Evolutionary conservation across 805 yeast species (phyloP).

Genomic region (Nakazawaea siamensis): DNA sequence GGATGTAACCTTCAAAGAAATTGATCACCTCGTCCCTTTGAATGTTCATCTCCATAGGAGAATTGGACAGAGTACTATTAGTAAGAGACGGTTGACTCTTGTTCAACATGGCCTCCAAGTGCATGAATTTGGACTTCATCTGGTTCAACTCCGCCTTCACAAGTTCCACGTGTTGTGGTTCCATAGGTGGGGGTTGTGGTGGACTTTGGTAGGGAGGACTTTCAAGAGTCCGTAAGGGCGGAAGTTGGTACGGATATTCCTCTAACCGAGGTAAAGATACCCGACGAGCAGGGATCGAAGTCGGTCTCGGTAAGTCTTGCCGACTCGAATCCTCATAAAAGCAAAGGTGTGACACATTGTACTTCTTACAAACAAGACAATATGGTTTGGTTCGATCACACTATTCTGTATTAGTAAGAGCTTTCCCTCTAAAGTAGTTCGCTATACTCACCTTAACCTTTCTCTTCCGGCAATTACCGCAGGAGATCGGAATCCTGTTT

Average conservation of each 20-base stretch:
- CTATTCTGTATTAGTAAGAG: constrained; percentile 22
- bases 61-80: neutral
- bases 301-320: too few relatives aligned
- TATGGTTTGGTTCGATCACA: constrained; percentile 27
- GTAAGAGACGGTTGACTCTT: constrained; percentile 13
- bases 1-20: constrained; percentile 32
- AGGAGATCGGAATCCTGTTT: constrained; percentile 30
- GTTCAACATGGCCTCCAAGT: constrained; percentile 34
- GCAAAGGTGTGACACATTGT: constrained; percentile 21
- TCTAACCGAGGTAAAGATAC: too few relatives aligned
- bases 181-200: neutral
- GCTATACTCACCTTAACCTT: constrained; percentile 25
- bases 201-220: neutral
- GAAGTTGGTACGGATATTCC: too few relatives aligned
- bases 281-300: too few relatives aligned
- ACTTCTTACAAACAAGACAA: constrained; percentile 23
- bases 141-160: constrained; percentile 21
- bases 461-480: constrained; percentile 28
- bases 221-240: too few relatives aligned
- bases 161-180: neutral
- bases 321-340: constrained; percentile 22
- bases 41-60: too few relatives aligned
- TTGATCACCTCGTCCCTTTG: constrained; percentile 31
- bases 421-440: constrained; percentile 8
- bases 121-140: constrained; percentile 33